phyloP scores from a whole-genome alignment of 2,329 filamentous ascomycete species.

The Ascochyta pisi region DNA sequence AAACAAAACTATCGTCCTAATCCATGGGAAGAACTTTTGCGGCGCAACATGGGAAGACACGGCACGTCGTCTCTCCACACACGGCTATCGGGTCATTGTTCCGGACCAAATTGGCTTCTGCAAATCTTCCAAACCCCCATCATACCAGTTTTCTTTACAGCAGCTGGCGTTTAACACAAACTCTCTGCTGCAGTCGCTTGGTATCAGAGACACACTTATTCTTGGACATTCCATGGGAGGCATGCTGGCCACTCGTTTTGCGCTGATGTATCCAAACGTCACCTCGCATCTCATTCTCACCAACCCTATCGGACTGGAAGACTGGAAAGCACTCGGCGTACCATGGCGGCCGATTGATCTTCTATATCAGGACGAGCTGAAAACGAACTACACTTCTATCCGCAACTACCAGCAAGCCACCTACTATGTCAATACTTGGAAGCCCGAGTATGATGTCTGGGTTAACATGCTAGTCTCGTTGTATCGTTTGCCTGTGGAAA shows the following conservation, averaged over 20 bases:
- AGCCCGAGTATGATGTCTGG: conserved; percentile 60
- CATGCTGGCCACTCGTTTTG: conserved; percentile 61
- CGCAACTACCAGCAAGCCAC: conserved; percentile 39
- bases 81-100: conserved; percentile 61
- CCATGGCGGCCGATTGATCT: conserved; percentile 32
- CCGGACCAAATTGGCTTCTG: conserved; percentile 65
- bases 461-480: conserved; percentile 62
- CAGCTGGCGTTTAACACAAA: conserved; percentile 61
- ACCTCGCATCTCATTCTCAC: conserved; percentile 57
- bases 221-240: conserved; percentile 64
- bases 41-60: conserved; percentile 61
- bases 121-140: conserved; percentile 61
- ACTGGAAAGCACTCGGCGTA: conserved; percentile 53
- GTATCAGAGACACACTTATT: conserved; percentile 54
- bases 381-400: conserved; percentile 33
- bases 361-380: conserved; percentile 26
- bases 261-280: conserved; percentile 57
- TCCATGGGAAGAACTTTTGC: conserved; percentile 66
- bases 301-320: conserved; percentile 62
- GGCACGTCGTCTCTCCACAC: conserved; percentile 50
- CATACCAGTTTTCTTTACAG: conserved; percentile 61
- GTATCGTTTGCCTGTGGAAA: conserved; percentile 55
- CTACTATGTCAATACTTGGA: conserved; percentile 52
- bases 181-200: conserved; percentile 55
- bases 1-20: conserved; percentile 54